phyloP scores from a whole-genome alignment of 2,329 filamentous ascomycete genomes.

The Fusarium lyarnte region DNA sequence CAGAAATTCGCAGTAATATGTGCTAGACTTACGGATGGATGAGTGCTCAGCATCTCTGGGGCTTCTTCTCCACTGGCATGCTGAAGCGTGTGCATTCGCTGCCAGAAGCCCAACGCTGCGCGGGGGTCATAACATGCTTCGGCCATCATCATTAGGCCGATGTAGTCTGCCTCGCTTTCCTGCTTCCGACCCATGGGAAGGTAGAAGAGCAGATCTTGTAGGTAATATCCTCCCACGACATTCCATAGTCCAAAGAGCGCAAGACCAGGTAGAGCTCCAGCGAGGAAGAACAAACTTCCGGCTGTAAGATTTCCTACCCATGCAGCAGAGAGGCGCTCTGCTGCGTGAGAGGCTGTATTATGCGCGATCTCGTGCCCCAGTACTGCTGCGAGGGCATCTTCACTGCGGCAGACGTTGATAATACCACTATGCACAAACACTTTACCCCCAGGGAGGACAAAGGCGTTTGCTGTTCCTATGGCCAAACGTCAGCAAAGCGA shows the following conservation, averaged over 20 bases:
- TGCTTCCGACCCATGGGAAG: constrained; percentile 76
- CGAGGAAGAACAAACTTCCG: constrained; percentile 60
- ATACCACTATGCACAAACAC: constrained; percentile 84
- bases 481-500: background rate
- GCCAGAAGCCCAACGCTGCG: constrained; percentile 73
- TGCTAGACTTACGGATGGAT: constrained; percentile 71
- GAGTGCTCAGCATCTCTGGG: constrained; percentile 79
- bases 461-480: constrained; percentile 71
- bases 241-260: constrained; percentile 52
- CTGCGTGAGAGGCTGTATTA: constrained; percentile 73
- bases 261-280: constrained; percentile 54
- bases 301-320: constrained; percentile 63
- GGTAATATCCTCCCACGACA: constrained; percentile 54
- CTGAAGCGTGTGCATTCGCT: constrained; percentile 67
- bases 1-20: background rate
- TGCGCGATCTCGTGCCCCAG: constrained; percentile 85
- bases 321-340: constrained; percentile 68
- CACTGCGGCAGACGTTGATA: constrained; percentile 70
- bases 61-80: constrained; percentile 56
- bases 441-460: constrained; percentile 81
- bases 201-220: constrained; percentile 71
- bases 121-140: constrained; percentile 79
- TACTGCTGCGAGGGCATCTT: constrained; percentile 77
- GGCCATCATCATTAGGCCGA: constrained; percentile 84
- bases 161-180: constrained; percentile 82